phyloP scores from a whole-genome alignment of 1,284 basidiomycete species.

The Cutaneotrichosporon sp. region DNA sequence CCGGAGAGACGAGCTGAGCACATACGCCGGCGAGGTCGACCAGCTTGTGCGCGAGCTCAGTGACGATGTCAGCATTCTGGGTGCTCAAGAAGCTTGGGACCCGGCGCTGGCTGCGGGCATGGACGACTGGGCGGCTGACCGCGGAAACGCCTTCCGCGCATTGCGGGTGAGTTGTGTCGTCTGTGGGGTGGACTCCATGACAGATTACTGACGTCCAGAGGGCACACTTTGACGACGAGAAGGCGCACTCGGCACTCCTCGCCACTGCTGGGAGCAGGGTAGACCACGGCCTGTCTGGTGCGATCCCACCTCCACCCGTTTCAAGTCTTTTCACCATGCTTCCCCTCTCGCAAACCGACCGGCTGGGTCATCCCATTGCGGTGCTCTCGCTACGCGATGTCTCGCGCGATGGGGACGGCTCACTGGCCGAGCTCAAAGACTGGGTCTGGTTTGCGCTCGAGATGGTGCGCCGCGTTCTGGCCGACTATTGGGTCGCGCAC shows the following conservation, averaged over 20 bases:
- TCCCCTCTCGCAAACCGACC: constrained; percentile 31
- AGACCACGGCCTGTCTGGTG: constrained; percentile 22
- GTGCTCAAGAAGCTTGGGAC: constrained; percentile 41
- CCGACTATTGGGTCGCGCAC: constrained; percentile 35
- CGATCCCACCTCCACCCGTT: constrained; percentile 28
- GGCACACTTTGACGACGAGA: constrained; percentile 32
- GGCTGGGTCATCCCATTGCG: constrained; percentile 35
- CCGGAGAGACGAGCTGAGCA: constrained; percentile 28
- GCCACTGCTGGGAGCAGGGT: constrained; percentile 23
- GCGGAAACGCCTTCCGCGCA: constrained; percentile 35
- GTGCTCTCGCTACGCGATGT: constrained; percentile 40
- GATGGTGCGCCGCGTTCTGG: constrained; percentile 31
- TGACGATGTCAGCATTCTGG: constrained; percentile 35
- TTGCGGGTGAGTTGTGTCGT: constrained; percentile 32
- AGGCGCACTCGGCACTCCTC: constrained; percentile 28
- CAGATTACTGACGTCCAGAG: constrained; percentile 26
- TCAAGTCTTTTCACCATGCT: constrained; percentile 36
- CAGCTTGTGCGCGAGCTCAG: constrained; percentile 30
- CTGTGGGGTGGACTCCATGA: no score
- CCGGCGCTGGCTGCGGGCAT: constrained; percentile 27
- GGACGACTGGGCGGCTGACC: constrained; percentile 39
- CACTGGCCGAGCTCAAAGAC: constrained; percentile 38
- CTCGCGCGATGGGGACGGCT: constrained; percentile 31
- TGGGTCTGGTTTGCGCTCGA: constrained; percentile 46
- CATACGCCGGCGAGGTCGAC: constrained; percentile 26